Conservation (phyloP, 2,329 filamentous ascomycete genomes). For the Rosellinia necatrix region DNA sequence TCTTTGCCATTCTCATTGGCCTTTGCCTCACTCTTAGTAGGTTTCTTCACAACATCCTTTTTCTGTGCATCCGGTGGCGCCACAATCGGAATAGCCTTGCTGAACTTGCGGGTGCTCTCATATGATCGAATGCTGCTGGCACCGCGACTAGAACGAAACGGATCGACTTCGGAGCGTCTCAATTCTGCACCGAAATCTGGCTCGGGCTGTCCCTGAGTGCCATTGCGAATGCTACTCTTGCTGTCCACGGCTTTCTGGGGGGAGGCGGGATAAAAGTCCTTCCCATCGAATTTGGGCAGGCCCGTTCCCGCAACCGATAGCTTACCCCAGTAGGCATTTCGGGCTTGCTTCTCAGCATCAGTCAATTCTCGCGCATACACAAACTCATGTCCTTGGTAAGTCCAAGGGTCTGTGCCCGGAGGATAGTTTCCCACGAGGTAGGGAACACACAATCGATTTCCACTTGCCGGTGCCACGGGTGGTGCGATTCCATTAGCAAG, state of each 20-base stretch:
- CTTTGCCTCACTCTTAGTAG: conserved; percentile 3
- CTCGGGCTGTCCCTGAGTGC: conserved; percentile 9
- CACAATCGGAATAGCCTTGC: conserved; percentile 43
- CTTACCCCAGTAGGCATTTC: conserved; percentile 65
- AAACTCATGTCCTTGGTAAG: conserved; percentile 53
- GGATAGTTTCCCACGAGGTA: conserved; percentile 62
- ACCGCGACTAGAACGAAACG: conserved; percentile 34
- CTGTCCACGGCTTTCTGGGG: conserved; percentile 46
- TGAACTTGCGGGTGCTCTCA: conserved; percentile 35
- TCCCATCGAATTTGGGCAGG: conserved; percentile 67
- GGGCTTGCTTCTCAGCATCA: conserved; percentile 61
- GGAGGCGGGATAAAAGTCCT: conserved; percentile 65
- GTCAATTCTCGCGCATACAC: conserved; percentile 62
- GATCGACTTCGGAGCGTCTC: conserved; percentile 33
- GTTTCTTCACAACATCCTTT: conserved; percentile 14
- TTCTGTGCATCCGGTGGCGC: conserved; percentile 35
- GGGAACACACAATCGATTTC: conserved; percentile 42
- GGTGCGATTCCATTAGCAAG: conserved; percentile 10
- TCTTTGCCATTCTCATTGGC: conserved; percentile 15
- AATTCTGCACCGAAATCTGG: conserved; percentile 23
- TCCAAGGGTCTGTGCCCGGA: conserved; percentile 47
- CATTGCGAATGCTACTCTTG: not conserved
- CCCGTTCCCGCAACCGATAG: conserved; percentile 56
- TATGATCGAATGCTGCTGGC: conserved; percentile 32
- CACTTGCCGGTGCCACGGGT: conserved; percentile 7